These are phyloP conservation scores for Candida arabinofermentans DNA, from an alignment of 805 yeast genomes.

Conservation along the genomic window DNA sequence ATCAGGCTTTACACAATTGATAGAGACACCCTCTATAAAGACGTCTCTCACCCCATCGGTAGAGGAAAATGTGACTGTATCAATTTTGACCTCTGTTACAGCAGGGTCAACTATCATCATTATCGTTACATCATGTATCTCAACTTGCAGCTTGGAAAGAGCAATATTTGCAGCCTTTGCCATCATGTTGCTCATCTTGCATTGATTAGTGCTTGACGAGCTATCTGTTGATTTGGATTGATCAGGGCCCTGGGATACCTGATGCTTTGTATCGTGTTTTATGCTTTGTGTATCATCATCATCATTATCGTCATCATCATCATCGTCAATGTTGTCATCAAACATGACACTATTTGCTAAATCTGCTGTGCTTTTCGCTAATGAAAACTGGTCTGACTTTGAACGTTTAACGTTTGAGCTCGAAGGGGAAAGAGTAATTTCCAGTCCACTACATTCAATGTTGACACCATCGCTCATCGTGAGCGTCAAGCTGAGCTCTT, in stretches of 20 bases:
- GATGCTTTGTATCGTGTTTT: constrained; percentile 5
- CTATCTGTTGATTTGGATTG: neutral
- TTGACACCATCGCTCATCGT: constrained; percentile 70
- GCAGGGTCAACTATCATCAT: constrained; percentile 45
- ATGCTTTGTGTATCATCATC: too few species aligned
- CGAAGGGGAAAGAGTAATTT: constrained; percentile 41
- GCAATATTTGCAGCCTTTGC: constrained; percentile 65
- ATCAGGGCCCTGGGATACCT: neutral
- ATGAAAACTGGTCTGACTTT: constrained; percentile 37
- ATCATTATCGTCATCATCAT: constrained; percentile 27
- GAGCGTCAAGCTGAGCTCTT: constrained; percentile 51
- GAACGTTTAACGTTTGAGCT: constrained; percentile 23
- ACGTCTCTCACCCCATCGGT: constrained; percentile 44
- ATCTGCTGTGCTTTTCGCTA: constrained; percentile 72
- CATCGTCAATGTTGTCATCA: constrained; percentile 37
- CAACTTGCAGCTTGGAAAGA: constrained; percentile 52
- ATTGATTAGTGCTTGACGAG: constrained; percentile 4
- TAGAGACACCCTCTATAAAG: constrained; percentile 34
- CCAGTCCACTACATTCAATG: constrained; percentile 53
- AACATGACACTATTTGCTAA: constrained; percentile 58
- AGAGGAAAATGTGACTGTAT: constrained; percentile 33
- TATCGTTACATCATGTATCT: constrained; percentile 42
- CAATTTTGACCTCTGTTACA: constrained; percentile 33
- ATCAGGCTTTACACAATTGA: constrained; percentile 39
- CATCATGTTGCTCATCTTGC: constrained; percentile 53